phyloP scores from a whole-genome alignment of 148 eudicot genomes.

The Persicaria tinctoria region DNA sequence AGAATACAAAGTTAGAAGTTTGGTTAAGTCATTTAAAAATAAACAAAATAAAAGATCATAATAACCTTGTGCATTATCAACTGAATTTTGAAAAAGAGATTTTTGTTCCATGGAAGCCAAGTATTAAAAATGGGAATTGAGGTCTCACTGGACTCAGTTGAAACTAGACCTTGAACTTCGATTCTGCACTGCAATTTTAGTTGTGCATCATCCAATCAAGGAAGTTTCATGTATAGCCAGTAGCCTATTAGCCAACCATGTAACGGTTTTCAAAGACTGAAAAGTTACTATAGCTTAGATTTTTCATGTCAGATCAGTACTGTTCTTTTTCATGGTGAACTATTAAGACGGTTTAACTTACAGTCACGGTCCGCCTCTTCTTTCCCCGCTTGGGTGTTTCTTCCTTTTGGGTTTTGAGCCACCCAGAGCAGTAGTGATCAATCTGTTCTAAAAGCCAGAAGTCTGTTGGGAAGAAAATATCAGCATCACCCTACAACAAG shows the following conservation, averaged over 20 bases:
- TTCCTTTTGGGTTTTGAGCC: slow-evolving; percentile 37
- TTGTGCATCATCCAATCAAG: neutral
- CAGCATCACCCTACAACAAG: slow-evolving; percentile 86
- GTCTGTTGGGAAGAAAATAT: slow-evolving; percentile 97
- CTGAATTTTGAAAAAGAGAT: neutral
- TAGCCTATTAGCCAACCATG: too few species aligned
- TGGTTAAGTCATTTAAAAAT: neutral
- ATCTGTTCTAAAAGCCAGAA: slow-evolving; percentile 85
- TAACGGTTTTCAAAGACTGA: neutral
- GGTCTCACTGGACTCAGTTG: neutral
- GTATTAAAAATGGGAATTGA: neutral
- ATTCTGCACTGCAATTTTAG: neutral
- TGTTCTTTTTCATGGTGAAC: neutral
- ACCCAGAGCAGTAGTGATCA: slow-evolving; percentile 85
- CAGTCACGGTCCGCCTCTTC: slow-evolving; percentile 73
- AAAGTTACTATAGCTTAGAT: neutral
- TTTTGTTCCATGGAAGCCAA: neutral
- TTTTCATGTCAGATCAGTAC: neutral
- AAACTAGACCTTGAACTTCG: neutral
- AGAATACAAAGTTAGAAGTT: too few species aligned
- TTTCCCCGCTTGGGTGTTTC: slow-evolving; percentile 47
- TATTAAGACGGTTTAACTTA: slow-evolving; percentile 23
- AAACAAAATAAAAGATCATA: neutral
- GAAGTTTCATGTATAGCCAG: neutral
- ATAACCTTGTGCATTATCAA: neutral